Evolutionary conservation across 345 rosid genomes (phyloP).

Genomic region (Boechera retrofracta): DNA sequence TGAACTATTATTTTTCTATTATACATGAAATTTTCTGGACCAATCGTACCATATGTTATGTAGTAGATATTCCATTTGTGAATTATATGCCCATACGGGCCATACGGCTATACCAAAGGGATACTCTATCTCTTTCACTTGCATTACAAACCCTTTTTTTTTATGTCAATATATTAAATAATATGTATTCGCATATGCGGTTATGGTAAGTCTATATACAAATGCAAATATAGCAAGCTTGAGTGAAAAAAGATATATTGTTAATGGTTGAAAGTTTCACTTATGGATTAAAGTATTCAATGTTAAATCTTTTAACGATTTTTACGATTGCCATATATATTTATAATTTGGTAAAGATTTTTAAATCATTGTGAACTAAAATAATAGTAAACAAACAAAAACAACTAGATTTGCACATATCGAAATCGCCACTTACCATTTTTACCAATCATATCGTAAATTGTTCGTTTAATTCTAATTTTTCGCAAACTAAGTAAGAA

Average conservation of each 20-base stretch:
- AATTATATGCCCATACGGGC: background rate
- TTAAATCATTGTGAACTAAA: background rate
- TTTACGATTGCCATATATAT: background rate
- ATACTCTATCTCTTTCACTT: background rate
- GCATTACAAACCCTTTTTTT: background rate
- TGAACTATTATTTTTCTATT: conserved; percentile 23
- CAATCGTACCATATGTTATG: conserved; percentile 4
- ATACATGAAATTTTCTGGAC: conserved; percentile 5
- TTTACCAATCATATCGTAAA: background rate
- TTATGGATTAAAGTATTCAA: background rate
- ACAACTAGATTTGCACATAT: background rate
- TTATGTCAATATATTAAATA: background rate
- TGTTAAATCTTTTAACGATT: background rate
- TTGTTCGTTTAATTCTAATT: background rate
- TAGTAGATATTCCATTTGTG: background rate
- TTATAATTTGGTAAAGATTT: background rate
- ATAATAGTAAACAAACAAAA: background rate
- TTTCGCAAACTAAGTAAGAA: background rate
- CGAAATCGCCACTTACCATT: background rate
- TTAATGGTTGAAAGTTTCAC: background rate
- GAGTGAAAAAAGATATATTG: background rate
- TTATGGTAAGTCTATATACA: background rate
- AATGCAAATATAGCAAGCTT: background rate
- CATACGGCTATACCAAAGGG: background rate
- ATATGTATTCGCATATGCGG: background rate